A percentile compares a stretch with the other conserved stretches of the same genome.
Evolutionary conservation across 306 rosid genomes (phyloP).

Genomic region (Castanea mollissima): DNA sequence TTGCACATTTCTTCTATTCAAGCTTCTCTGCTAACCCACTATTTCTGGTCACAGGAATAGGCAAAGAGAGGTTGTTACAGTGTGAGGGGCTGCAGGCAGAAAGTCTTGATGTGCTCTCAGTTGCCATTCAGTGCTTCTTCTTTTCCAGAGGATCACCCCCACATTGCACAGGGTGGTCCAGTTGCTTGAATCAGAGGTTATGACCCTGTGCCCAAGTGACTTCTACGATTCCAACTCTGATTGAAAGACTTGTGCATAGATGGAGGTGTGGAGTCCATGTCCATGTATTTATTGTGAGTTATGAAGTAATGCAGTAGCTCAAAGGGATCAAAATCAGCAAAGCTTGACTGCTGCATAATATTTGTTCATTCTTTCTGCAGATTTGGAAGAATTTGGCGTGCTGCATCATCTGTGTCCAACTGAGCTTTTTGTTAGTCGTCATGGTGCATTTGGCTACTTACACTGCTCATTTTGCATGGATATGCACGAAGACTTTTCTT

Average conservation of each 20-base stretch:
- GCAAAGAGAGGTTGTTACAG: conserved; percentile 67
- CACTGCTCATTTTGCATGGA: conserved; percentile 24
- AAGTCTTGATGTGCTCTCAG: conserved; percentile 85
- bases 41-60: conserved; percentile 71
- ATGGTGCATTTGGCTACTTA: conserved; percentile 8
- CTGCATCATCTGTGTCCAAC: conserved; percentile 29
- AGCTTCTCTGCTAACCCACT: conserved; percentile 26
- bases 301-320: conserved; percentile 14
- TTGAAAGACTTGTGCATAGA: conserved; percentile 28
- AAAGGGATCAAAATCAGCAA: conserved; percentile 30
- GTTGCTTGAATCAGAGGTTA: conserved; percentile 86
- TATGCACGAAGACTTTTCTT: not conserved
- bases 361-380: conserved; percentile 43
- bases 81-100: conserved; percentile 82
- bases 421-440: conserved; percentile 5
- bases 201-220: conserved; percentile 97
- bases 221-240: conserved; percentile 86
- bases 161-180: conserved; percentile 95
- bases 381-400: conserved; percentile 25
- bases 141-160: conserved; percentile 79
- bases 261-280: conserved; percentile 18
- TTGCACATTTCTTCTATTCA: conserved; percentile 4
- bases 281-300: conserved; percentile 20
- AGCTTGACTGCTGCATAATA: conserved; percentile 22
- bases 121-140: conserved; percentile 88